Conservation (phyloP, 1,284 basidiomycete species). For the Ustilago crameri region DNA sequence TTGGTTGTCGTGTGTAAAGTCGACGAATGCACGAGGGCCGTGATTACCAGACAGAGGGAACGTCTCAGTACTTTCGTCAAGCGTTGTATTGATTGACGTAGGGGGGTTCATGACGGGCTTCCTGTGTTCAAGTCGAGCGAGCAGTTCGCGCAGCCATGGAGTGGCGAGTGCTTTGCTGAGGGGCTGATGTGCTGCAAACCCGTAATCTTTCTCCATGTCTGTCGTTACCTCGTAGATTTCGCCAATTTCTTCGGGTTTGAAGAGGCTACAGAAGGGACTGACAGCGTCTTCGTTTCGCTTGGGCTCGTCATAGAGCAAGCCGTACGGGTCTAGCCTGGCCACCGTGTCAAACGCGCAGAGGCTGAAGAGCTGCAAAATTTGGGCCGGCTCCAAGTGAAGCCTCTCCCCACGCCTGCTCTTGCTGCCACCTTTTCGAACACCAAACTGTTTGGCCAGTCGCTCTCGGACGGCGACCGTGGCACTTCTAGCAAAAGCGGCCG, state of each 20-base stretch:
- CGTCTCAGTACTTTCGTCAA: conserved; percentile 14
- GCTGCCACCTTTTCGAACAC: conserved; percentile 21
- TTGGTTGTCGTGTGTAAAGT: conserved; percentile 53
- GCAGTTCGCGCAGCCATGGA: conserved; percentile 40
- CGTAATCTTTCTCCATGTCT: conserved; percentile 39
- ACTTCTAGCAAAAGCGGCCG: conserved; percentile 18
- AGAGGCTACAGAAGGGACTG: conserved; percentile 33
- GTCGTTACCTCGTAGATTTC: conserved; percentile 34
- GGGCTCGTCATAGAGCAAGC: conserved; percentile 5
- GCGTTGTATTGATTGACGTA: conserved; percentile 47
- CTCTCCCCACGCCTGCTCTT: conserved; percentile 30
- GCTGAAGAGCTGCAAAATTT: conserved; percentile 43
- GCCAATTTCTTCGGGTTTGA: conserved; percentile 23
- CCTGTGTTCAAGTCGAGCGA: conserved; percentile 23
- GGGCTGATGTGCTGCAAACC: conserved; percentile 32
- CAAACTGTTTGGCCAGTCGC: conserved; percentile 24
- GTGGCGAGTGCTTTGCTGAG: conserved; percentile 33
- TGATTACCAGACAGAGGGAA: conserved; percentile 23
- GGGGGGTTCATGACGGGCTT: conserved; percentile 31
- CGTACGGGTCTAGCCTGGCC: conserved; percentile 38
- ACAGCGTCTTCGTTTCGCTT: conserved; percentile 26
- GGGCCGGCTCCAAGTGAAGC: conserved; percentile 21
- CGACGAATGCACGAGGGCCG: conserved; percentile 31
- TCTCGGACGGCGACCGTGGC: conserved; percentile 21
- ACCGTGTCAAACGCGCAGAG: conserved; percentile 49